Base-by-base conservation (phyloP, 352 stramenopile genomes). In the Globisporangium echinulatum region DNA sequence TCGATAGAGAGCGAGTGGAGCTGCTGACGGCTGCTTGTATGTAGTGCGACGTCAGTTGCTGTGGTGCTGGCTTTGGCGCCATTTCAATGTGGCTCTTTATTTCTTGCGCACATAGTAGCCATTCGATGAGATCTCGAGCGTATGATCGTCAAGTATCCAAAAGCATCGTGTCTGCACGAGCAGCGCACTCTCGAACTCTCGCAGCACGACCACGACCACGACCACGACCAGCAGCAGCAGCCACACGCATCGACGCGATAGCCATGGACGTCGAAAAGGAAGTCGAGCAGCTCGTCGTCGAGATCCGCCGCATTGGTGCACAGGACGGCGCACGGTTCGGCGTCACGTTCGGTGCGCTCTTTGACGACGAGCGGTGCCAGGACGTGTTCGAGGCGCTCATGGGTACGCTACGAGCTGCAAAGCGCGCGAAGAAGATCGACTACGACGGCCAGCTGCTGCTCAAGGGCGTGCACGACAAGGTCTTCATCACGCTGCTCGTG, bases 341-440 rank as follows among this genome's bases (percentile, higher is more conserved):
- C 52, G 81, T 92, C 17, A 73, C 66, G 7, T 95, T 95, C 67
- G 85, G 85, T 25, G 72, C 73, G 56, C 70, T 95, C 52, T 95
- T 95, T 64, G 81, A 90, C 60, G 85, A 95, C 66, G 81, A 92
- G 62, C 71, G 82, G 52, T 87, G 86, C 48, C 75, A 88, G 54
- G 75, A 95, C 51, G 66, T 88, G 33, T 89, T 87, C 25, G 79
- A 94, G 62, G 84, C 85, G 19, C 69, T 95, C 52, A 87, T 95
- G 64, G 85, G 85, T 59, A 95, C 85, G 59, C 75, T 95, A 25
- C 85, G 85, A 57, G 77, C 79, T 44, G 85, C 85, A 53, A 90
- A 90, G 63, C 79, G 78, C 40, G 62, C 76, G 54, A 85, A 85
- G 63, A 74, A 90, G 53, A 89, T 95, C 62, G 71, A 85, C 49